Conservation (phyloP, 345 rosid species). For the Punica granatum region DNA sequence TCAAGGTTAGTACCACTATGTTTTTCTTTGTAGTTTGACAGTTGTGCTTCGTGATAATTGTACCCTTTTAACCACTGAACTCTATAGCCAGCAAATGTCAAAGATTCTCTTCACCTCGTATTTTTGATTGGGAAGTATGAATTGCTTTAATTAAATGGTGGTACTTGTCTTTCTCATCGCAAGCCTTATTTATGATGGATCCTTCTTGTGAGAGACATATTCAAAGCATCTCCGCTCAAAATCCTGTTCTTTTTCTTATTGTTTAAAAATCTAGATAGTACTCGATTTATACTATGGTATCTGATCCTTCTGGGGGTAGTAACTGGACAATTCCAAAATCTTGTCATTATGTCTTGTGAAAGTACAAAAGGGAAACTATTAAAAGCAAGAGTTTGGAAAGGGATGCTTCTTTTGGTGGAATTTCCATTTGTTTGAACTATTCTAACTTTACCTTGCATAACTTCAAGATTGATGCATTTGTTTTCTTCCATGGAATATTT, state of each 20-base stretch:
- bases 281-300: neutral
- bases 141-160: neutral
- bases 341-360: neutral
- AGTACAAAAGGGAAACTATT: neutral
- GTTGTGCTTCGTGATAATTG: neutral
- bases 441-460: neutral
- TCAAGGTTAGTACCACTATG: conserved; percentile 34
- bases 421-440: neutral
- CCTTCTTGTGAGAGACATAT: neutral
- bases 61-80: neutral
- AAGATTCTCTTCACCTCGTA: neutral
- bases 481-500: neutral
- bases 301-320: neutral
- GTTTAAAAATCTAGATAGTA: neutral
- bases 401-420: neutral
- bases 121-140: neutral
- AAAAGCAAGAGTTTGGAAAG: neutral
- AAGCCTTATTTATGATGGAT: neutral
- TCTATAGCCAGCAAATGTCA: neutral
- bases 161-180: neutral
- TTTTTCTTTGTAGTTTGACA: neutral
- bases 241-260: neutral
- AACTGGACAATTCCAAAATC: neutral
- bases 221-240: neutral
- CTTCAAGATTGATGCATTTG: neutral